These are phyloP conservation scores for Ceratobasidium sp. DNA, from an alignment of 1,284 basidiomycete genomes.

Conservation along the genomic window DNA sequence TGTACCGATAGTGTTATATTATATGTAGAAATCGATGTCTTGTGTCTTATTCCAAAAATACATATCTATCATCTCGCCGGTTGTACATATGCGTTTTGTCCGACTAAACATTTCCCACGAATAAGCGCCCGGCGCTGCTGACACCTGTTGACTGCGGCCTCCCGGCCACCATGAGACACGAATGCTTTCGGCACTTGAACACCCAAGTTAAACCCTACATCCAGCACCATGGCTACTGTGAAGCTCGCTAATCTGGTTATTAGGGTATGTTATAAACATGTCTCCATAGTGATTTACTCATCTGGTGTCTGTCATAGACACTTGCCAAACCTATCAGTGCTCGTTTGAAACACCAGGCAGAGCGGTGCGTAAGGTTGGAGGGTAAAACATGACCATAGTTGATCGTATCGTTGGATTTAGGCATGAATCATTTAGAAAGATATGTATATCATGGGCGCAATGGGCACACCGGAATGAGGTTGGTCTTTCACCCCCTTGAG, in stretches of 20 bases:
- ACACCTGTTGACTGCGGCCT: neutral
- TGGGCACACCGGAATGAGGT: slow-evolving; percentile 81
- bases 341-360: slow-evolving; percentile 80
- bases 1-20: too few relatives aligned
- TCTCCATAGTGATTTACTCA: slow-evolving; percentile 13
- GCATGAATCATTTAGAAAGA: slow-evolving; percentile 79
- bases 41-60: neutral
- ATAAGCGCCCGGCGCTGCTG: slow-evolving; percentile 8
- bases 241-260: slow-evolving; percentile 77
- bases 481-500: neutral
- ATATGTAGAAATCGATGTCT: too few relatives aligned
- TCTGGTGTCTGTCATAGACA: slow-evolving; percentile 64
- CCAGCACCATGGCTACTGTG: slow-evolving; percentile 70
- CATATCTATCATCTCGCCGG: neutral
- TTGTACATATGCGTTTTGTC: too few relatives aligned
- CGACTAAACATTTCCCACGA: neutral
- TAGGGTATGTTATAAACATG: slow-evolving; percentile 64
- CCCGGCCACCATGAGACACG: slow-evolving; percentile 14
- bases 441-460: slow-evolving; percentile 86
- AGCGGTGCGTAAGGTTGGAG: slow-evolving; percentile 67
- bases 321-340: slow-evolving; percentile 86
- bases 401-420: slow-evolving; percentile 58
- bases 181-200: slow-evolving; percentile 8
- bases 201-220: neutral
- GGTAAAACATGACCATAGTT: neutral